phyloP scores from a whole-genome alignment of 352 stramenopile species.

The Peronospora farinosa region DNA sequence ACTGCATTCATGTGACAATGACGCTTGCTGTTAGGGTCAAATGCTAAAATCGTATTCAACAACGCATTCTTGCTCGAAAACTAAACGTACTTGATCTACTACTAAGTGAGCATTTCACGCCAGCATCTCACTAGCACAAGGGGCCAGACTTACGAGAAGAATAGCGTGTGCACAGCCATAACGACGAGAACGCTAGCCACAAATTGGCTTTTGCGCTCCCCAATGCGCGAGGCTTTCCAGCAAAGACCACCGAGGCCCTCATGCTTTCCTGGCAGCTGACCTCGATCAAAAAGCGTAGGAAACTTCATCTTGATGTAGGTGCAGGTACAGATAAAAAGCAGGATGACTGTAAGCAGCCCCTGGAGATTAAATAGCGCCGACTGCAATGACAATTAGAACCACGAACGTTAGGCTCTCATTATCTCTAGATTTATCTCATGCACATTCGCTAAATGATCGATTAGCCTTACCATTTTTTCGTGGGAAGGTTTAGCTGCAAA shows the following conservation, averaged over 20 bases:
- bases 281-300: slow-evolving; percentile 91
- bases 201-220: slow-evolving; percentile 88
- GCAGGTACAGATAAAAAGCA: slow-evolving; percentile 97
- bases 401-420: neutral
- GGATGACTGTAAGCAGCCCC: slow-evolving; percentile 92
- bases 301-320: slow-evolving; percentile 95
- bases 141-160: slow-evolving; percentile 51
- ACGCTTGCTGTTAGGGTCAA: neutral
- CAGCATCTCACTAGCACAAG: neutral
- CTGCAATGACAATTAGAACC: slow-evolving; percentile 29
- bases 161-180: slow-evolving; percentile 90
- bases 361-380: slow-evolving; percentile 97
- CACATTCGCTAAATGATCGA: neutral
- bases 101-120: too few species aligned
- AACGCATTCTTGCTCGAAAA: too few species aligned
- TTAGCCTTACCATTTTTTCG: slow-evolving; percentile 22
- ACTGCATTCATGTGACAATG: slow-evolving; percentile 6
- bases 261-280: slow-evolving; percentile 75
- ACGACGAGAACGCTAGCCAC: slow-evolving; percentile 73
- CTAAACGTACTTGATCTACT: too few species aligned
- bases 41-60: too few species aligned
- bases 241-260: slow-evolving; percentile 84
- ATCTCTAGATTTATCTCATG: neutral
- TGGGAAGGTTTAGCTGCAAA: neutral
- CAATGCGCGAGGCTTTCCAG: slow-evolving; percentile 90